Percentiles rank a stretch among this genome's conserved stretches.
These are phyloP conservation scores for Cetradonia linearis DNA, from an alignment of 495 filamentous ascomycete species.

Conservation along the genomic window DNA sequence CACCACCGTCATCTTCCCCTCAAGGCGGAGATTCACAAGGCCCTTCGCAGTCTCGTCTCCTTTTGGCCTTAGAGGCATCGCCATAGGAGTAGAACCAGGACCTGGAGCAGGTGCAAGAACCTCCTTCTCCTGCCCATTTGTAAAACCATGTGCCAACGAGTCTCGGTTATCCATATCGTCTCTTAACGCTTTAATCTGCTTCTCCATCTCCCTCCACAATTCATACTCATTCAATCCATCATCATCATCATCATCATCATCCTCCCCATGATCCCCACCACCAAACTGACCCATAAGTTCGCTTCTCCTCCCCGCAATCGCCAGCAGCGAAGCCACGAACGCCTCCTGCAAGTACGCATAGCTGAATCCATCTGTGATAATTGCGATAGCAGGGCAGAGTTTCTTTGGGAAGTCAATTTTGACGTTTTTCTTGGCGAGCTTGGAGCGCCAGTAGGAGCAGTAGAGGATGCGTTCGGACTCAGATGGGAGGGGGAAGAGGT, in stretches of 20 bases:
- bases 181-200: constrained; percentile 26
- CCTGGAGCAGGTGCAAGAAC: not conserved
- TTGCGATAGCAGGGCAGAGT: constrained; percentile 45
- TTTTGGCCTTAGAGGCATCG: not conserved
- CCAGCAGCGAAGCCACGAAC: constrained; percentile 48
- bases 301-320: constrained; percentile 33
- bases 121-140: not conserved
- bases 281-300: constrained; percentile 3
- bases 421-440: constrained; percentile 43
- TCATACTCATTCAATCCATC: constrained; percentile 26
- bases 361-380: constrained; percentile 49
- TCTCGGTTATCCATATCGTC: constrained; percentile 22
- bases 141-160: not conserved
- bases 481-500: constrained; percentile 48
- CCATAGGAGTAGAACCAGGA: not conserved
- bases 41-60: not conserved
- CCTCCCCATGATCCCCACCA: constrained; percentile 12
- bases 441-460: constrained; percentile 47
- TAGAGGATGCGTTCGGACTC: constrained; percentile 46
- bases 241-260: constrained; percentile 18
- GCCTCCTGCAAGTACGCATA: constrained; percentile 61
- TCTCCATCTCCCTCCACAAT: constrained; percentile 30
- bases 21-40: not conserved
- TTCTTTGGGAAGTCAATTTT: constrained; percentile 44
- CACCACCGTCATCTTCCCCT: not conserved